phyloP scores from a whole-genome alignment of 2,329 filamentous ascomycete species.

The Hypomyces perniciosus region DNA sequence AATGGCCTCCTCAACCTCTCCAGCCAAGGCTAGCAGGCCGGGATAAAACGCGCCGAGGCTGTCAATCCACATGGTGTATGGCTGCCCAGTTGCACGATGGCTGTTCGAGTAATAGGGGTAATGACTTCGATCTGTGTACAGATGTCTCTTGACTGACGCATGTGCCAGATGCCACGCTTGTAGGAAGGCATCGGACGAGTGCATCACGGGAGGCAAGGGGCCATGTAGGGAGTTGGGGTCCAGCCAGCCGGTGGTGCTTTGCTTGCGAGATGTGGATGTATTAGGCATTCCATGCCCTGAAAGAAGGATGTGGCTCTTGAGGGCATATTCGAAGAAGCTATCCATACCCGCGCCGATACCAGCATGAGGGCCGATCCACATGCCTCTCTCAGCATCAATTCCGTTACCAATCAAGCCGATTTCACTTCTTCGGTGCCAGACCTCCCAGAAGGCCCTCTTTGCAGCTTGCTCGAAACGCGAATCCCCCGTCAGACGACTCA shows the following conservation, averaged over 20 bases:
- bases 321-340: slow-evolving; percentile 96
- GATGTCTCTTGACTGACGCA: slow-evolving; percentile 78
- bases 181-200: slow-evolving; percentile 73
- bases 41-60: slow-evolving; percentile 94
- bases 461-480: slow-evolving; percentile 81
- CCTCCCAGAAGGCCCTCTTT: slow-evolving; percentile 92
- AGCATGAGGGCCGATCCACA: slow-evolving; percentile 84
- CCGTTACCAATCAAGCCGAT: slow-evolving; percentile 86
- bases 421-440: slow-evolving; percentile 82
- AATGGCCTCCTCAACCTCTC: slow-evolving; percentile 84
- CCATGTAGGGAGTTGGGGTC: slow-evolving; percentile 58
- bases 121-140: slow-evolving; percentile 71
- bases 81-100: slow-evolving; percentile 80
- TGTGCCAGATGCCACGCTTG: slow-evolving; percentile 81
- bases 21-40: slow-evolving; percentile 76
- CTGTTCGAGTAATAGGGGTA: slow-evolving; percentile 92
- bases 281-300: slow-evolving; percentile 65
- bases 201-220: slow-evolving; percentile 57
- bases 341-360: slow-evolving; percentile 95
- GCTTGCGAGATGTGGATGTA: slow-evolving; percentile 32
- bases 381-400: slow-evolving; percentile 83
- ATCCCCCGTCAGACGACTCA: slow-evolving; percentile 84
- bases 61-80: slow-evolving; percentile 90
- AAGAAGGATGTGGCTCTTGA: slow-evolving; percentile 88
- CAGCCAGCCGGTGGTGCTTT: slow-evolving; percentile 43